Evolutionary conservation across 768 basidiomycete species (phyloP).

Genomic region (Russula olivacea): DNA sequence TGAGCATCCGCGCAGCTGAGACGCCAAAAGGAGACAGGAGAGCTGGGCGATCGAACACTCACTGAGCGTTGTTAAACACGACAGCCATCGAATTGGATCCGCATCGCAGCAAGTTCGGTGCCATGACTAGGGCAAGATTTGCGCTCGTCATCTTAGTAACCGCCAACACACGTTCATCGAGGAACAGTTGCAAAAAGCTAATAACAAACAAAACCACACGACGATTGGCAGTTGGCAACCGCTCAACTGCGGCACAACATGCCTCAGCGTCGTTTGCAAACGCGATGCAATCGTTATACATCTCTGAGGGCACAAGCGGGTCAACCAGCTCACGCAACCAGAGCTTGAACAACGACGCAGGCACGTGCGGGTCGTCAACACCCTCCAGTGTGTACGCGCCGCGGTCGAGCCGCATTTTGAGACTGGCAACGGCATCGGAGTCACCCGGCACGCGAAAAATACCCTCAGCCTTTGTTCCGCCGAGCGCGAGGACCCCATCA

Average conservation of each 20-base stretch:
- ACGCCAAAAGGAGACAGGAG: too few species aligned
- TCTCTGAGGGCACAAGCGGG: constrained; percentile 84
- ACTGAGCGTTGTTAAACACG: constrained; percentile 91
- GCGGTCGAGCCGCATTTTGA: constrained; percentile 85
- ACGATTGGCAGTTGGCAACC: constrained; percentile 79
- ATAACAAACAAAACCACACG: constrained; percentile 83
- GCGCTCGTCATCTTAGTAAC: constrained; percentile 86
- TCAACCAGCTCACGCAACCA: constrained; percentile 91
- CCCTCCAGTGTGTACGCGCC: constrained; percentile 88
- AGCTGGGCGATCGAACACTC: constrained; percentile 32
- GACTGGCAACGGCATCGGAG: constrained; percentile 76
- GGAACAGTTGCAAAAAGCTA: constrained; percentile 86
- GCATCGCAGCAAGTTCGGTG: constrained; percentile 83
- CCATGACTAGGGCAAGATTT: constrained; percentile 87
- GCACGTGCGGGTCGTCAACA: constrained; percentile 85
- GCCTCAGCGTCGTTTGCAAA: constrained; percentile 59
- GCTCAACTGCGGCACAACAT: constrained; percentile 67
- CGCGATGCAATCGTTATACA: constrained; percentile 87
- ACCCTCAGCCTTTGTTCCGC: constrained; percentile 79
- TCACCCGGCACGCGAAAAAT: constrained; percentile 94
- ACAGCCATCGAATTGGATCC: constrained; percentile 82
- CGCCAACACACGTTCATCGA: constrained; percentile 65
- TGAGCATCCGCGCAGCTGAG: constrained; percentile 1
- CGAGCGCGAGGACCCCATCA: constrained; percentile 84
- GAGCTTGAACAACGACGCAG: constrained; percentile 84